Base-by-base conservation (phyloP, 2,329 filamentous ascomycete genomes). In the Cadophora sp. region DNA sequence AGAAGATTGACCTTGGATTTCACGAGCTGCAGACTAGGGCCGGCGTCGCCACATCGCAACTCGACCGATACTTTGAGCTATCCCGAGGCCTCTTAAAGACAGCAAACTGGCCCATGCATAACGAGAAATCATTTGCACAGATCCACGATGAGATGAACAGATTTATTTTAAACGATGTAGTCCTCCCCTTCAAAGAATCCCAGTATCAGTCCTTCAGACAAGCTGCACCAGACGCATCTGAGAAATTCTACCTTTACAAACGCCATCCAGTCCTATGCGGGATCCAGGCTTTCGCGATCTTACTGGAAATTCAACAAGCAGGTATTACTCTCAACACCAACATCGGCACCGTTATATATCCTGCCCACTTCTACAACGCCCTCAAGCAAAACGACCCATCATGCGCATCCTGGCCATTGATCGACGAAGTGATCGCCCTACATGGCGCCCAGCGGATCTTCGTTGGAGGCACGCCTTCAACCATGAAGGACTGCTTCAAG, bases 201-300 rank as follows among this genome's bases (percentile, higher is more conserved):
- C 5, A 22, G 5, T 62, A 55, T 50, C 8, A 24, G 7, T 27
- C 2, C 27, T 18, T 30, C 5, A 14, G 27, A 47, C 7, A 20
- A 1, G 24, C 8, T n/a, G 7, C 33, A 41, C 18, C 45, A 20
- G 14, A 30, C 3, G 65, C 59, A n/a, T 36, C 22, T 13, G 65
- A 68, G n/a, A 47, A 51, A 9, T 65, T 65, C 33, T 71, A 68
- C 47, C 36, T 71, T 1, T 56, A 58, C n/a, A 66, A 64, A 50
- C 41, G 62, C 16, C 60, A 71, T 8, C 69, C 69, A 7, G 48
- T 69, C 13, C 55, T 71, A 6, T 69, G 65, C n/a, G 65, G 69
- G 0, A 47, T 69, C 9, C 30, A 64, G 2, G 63, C 67, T 3
- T 69, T 66, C 27, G 24, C 48, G 11, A 36, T 47, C 14, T 45